Base-by-base conservation (phyloP, 2,329 filamentous ascomycete species). In the Cadophora malorum region DNA sequence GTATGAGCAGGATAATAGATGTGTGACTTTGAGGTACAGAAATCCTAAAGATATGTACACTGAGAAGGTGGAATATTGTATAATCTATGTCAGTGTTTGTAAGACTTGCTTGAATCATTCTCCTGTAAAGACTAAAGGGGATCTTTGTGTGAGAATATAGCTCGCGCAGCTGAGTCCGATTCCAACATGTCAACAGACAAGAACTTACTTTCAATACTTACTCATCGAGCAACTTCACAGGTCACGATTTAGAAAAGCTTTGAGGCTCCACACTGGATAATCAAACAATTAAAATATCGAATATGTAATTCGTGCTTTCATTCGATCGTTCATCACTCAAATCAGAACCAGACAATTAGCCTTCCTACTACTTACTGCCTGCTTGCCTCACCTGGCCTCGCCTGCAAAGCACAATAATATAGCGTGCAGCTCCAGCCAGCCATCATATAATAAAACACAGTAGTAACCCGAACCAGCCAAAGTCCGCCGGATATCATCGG, bases 401-500 rank as follows among this genome's bases (percentile, higher is more conserved):
- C 45, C 45, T 49, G 19, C 45, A 10, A 19, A 10, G 41, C 16
- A 47, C 10, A 10, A 16, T 47, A 19, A 14, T 14, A 19, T 33
- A 16, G 25, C 52, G 8, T 53, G 28, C 50, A 12, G 23, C 23
- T 5, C 12, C 50, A 23, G 23, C 23, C 52, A 28, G 28, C 52
- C 52, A 28, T 28, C 28, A 28, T n/a, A 56, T 35, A 53, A 56
- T 49, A 56, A 33, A 56, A 56, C 53, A 56, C 8, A 56, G 31
- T 56, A 35, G 53, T n/a, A 56, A 19, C 7, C 31, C 31, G 53
- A 56, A 38, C 53, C 28, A 38, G 53, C 25, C 31, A 56, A 38
- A 56, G 53, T 56, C 53, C 53, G 53, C 53, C 53, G 53, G 53
- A 56, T 56, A 56, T 56, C 53, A 56, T 38, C 23, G 53, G 53